These are phyloP conservation scores for Falciphora oryzae DNA, from an alignment of 2,329 filamentous ascomycete species.

Conservation along the genomic window DNA sequence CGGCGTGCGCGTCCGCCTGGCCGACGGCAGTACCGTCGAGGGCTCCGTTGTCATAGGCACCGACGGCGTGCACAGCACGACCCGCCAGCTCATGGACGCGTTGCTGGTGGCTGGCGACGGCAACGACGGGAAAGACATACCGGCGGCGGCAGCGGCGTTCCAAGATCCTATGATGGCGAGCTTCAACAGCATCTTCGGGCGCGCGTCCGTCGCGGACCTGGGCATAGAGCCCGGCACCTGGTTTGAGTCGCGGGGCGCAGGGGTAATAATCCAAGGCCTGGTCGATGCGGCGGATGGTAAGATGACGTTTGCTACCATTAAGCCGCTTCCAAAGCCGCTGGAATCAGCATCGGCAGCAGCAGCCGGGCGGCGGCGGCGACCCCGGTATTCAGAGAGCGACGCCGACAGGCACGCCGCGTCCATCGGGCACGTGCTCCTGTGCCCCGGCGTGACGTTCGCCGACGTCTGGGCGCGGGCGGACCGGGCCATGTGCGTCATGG, in stretches of 20 bases:
- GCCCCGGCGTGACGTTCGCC: neutral
- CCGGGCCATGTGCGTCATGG: neutral
- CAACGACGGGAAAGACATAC: too few species aligned
- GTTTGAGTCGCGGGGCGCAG: constrained; percentile 8
- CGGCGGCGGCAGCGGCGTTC: neutral
- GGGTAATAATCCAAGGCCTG: too few species aligned
- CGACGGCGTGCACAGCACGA: constrained; percentile 20
- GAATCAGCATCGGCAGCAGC: too few species aligned
- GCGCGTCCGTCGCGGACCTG: neutral
- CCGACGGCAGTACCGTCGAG: constrained; percentile 17
- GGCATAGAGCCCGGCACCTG: constrained; percentile 8
- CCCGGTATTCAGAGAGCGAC: neutral
- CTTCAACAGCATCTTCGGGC: neutral
- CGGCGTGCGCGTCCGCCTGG: constrained; percentile 17
- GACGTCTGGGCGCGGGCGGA: constrained; percentile 65
- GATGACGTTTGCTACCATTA: constrained; percentile 9
- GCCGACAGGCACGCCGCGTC: neutral
- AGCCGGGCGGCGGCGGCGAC: too few species aligned
- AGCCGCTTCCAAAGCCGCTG: constrained; percentile 7
- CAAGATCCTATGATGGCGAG: neutral
- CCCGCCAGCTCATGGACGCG: constrained; percentile 16
- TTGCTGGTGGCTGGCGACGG: too few species aligned
- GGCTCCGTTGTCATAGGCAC: constrained; percentile 20
- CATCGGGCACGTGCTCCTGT: neutral
- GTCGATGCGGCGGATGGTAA: too few species aligned